Evolutionary conservation across 495 filamentous ascomycete genomes (phyloP), one percentile per base, ranked within the genome.

Genomic region (Alectoria sarmentosa): DNA sequence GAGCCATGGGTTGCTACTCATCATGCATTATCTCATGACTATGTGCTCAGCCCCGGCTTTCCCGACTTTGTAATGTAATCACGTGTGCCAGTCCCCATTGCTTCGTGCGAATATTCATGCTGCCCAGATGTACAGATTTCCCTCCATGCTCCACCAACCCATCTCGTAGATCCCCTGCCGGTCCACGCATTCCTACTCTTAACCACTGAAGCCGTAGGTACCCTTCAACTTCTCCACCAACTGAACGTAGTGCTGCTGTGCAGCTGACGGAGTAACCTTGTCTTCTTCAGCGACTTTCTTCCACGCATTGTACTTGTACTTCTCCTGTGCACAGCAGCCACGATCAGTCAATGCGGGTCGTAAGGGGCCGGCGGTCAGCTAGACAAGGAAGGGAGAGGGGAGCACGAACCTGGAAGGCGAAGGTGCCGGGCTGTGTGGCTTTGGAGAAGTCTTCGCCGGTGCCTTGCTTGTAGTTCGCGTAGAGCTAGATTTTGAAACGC

Each of bases 251-350:
- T 83, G 77, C 72, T 83, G 82, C 84, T 93, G 85, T 13, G 90
- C 89, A 62, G 87, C 73, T 66, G 83, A 78, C 48, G 79, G 63
- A 56, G 77, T 82, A 59, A 86, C 73, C 58, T 80, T 81, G 59
- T 86, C 82, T 32, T 86, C 75, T 4, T 52, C 66, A 65, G 82
- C 75, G 66, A 82, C 74, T 64, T 83, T 80, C 74, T 87, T 73
- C 90, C 90, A 96, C 26, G 86, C 86, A 41, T 80, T 80, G 78
- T 84, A 82, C 81, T 93, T 94, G 67, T 85, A 85, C 78, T 91
- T 93, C 75, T 76, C 84, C 90, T 95, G 58, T 68, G 67, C 8
- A 1, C 1, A 8, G 42, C 15, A 17, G 9, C 11, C 3, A 30
- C n/a, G 17, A n/a, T 42, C 21, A 41, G 61, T 61, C 34, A 41